Base-by-base conservation (phyloP, 1,139 yeast genomes). In the Debaryomycetaceae sp. region DNA sequence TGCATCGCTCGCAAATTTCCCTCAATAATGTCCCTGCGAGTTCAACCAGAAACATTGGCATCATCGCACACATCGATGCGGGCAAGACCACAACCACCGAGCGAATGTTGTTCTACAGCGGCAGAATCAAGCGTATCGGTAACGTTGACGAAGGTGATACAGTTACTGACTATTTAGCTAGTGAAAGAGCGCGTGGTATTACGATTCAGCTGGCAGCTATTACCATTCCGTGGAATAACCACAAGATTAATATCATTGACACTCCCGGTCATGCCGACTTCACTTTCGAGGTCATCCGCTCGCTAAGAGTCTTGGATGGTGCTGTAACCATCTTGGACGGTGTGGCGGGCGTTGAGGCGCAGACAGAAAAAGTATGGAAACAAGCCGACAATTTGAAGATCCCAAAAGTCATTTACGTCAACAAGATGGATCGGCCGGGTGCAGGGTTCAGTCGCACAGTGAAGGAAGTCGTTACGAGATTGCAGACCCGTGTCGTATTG, bases 191-290 rank as follows among this genome's bases (percentile, higher is more conserved):
- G 35, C 63, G 99, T 37, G 99, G 99, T 2, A 90, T 90, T 36
- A 90, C 99, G 0, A 90, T 90, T 43, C 95, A 87, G 45, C 81
- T 92, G 52, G 98, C 98, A 0, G 97, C 98, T 0, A 86, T 87
- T 26, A 75, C 96, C 0, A 71, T 92, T 34, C 79, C 85, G 22
- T 90, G 98, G 97, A 76, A 77, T 36, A 54, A 58, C 13, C 72
- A 75, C 43, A 73, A 73, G 39, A 76, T 92, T 44, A 90, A 90
- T 48, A 64, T 90, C 30, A 85, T 90, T 15, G 99, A 90, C 49
- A 87, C 99, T 0, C 99, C 99, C 1, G 99, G 99, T 0, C 99
- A 90, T 53, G 97, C 96, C 0, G 99, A 90, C 51, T 90, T 90
- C 49, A 82, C 94, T 0, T 90, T 87, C 50, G 99, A 90, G 51